phyloP scores from a whole-genome alignment of 805 yeast genomes.

The Clavispora carvajalis region DNA sequence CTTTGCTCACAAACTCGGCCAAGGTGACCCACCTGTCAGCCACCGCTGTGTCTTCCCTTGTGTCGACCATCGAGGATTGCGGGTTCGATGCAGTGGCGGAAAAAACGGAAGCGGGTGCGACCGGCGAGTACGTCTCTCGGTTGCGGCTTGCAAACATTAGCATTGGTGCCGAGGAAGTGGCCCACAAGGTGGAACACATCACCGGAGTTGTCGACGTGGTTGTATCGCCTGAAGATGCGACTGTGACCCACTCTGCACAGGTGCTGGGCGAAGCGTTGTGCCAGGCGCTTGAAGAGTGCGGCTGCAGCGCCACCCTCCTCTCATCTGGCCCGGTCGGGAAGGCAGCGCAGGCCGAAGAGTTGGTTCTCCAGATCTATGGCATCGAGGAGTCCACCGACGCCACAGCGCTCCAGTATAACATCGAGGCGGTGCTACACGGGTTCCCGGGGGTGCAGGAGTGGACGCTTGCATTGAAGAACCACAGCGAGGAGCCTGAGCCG shows the following conservation, averaged over 20 bases:
- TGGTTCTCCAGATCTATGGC: constrained; percentile 31
- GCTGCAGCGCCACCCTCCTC: constrained; percentile 24
- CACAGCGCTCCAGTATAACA: constrained; percentile 28
- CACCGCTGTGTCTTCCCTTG: constrained; percentile 3
- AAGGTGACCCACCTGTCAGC: constrained; percentile 5
- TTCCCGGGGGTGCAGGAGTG: constrained; percentile 25
- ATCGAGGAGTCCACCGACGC: constrained; percentile 24
- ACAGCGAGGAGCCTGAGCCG: constrained; percentile 5
- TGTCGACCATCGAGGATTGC: constrained; percentile 22
- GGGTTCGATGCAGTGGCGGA: constrained; percentile 23
- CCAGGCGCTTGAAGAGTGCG: constrained; percentile 59
- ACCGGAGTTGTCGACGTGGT: constrained; percentile 50
- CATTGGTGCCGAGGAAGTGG: too few relatives aligned
- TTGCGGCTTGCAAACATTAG: too few relatives aligned
- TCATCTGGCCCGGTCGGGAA: not conserved
- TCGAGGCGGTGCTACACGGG: constrained; percentile 34
- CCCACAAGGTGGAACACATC: constrained; percentile 43
- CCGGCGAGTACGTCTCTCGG: constrained; percentile 5
- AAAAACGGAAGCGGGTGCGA: not conserved
- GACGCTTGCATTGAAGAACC: constrained; percentile 19
- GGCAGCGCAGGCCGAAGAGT: constrained; percentile 4
- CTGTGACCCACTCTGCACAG: constrained; percentile 41
- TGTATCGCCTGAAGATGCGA: constrained; percentile 73
- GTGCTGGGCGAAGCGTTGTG: constrained; percentile 34
- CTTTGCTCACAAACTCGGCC: constrained; percentile 14